Base-by-base conservation (phyloP, 2,329 filamentous ascomycete genomes). In the Alternaria rosae region DNA sequence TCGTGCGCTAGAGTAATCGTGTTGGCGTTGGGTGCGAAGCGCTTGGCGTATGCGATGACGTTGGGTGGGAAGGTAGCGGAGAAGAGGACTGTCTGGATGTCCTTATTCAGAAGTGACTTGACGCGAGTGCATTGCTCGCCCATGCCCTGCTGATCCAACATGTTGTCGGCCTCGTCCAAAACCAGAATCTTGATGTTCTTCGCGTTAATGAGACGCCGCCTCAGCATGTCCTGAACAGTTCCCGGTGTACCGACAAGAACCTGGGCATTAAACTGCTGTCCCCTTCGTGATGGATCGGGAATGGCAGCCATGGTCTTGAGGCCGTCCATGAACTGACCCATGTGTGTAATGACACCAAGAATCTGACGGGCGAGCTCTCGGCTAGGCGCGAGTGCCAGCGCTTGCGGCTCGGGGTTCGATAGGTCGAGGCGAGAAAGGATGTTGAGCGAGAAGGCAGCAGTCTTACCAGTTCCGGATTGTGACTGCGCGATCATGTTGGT, bases 401-500 rank as follows among this genome's bases (percentile, higher is more conserved):
- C 93, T 82, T 99, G 95, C 2, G 94, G 94, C 26, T 88, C 82
- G 20, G 89, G 85, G 66, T 87, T 85, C 54, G 76, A 83, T 61
- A 94, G 87, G 75, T 99, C 93, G 76, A 98, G 82, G 66, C 95
- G 92, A 61, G 92, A 92, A 42, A 99, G 86, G 63, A 97, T 91
- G 64, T 97, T 97, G 65, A 97, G 90, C 47, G 95, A 92, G 79
- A 99, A 99, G 21, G 95, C 95, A 20, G 94, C 95, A 0, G 95
- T 99, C 85, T 99, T 99, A 76, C 95, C 95, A 20, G 95, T 99
- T 71, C 95, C 95, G 3, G 95, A 99, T 80, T 99, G 95, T n/a
- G 95, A 99, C 82, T 99, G 95, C 4, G 94, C 95, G 76, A 99
- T 94, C 87, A 99, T 91, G 81, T 98, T 98, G 68, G 86, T 86